Evolutionary conservation across 345 rosid genomes (phyloP).

Genomic region (Eucalyptus sp.): DNA sequence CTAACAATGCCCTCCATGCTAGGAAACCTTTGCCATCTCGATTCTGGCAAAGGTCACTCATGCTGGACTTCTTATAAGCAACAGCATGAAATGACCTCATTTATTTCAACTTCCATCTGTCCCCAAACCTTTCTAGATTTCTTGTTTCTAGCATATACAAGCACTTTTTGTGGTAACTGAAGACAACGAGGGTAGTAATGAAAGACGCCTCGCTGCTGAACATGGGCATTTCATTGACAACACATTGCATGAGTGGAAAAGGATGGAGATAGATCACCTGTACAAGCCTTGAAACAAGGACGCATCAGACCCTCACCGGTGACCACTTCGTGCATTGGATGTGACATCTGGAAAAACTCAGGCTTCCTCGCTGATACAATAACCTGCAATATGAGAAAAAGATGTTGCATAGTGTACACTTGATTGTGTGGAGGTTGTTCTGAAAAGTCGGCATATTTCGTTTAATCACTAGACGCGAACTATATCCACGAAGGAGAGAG

Average conservation of each 20-base stretch:
- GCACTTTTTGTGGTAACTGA: background rate
- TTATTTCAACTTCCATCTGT: background rate
- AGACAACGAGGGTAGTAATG: background rate
- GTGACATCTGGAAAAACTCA: slow-evolving; percentile 97
- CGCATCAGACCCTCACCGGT: slow-evolving; percentile 94
- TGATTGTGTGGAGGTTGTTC: background rate
- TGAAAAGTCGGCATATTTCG: background rate
- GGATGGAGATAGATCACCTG: slow-evolving; percentile 31
- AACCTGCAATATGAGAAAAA: slow-evolving; percentile 26
- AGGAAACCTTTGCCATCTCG: background rate
- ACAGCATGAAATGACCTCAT: background rate
- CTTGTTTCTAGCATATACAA: background rate
- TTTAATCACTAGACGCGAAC: background rate
- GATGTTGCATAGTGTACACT: background rate
- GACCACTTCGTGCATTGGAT: slow-evolving; percentile 91
- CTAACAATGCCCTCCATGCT: background rate
- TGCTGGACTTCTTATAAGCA: background rate
- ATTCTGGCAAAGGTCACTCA: background rate
- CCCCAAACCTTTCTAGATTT: background rate
- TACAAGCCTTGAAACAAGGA: slow-evolving; percentile 84
- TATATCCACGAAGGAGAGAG: background rate
- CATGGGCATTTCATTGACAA: background rate
- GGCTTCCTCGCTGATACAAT: slow-evolving; percentile 97
- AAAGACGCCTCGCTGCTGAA: background rate
- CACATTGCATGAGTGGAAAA: background rate